These are phyloP conservation scores for Cordyceps sp. DNA, from an alignment of 2,329 filamentous ascomycete species.

Conservation along the genomic window DNA sequence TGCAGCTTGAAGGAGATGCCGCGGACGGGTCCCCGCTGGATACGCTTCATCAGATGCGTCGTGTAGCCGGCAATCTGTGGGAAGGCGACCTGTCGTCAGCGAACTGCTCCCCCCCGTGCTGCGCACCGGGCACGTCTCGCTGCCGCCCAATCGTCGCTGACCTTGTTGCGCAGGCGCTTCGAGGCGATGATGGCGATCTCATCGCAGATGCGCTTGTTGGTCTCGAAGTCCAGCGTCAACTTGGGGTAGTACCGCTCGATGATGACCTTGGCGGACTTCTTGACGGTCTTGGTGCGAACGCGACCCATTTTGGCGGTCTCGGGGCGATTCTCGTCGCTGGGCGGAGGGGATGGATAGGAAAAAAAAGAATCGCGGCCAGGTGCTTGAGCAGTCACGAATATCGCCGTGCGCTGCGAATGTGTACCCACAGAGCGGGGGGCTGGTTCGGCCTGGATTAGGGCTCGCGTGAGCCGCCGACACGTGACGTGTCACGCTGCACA, in stretches of 20 bases:
- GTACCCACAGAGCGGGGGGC: too few relatives aligned
- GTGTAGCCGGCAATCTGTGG: slow-evolving; percentile 93
- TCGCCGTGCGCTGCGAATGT: too few relatives aligned
- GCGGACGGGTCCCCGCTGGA: slow-evolving; percentile 96
- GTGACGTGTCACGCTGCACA: too few relatives aligned
- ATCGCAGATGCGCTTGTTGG: slow-evolving; percentile 99
- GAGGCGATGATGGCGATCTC: slow-evolving; percentile 98
- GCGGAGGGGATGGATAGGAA: not conserved
- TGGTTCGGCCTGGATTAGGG: too few relatives aligned
- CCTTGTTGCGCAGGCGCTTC: slow-evolving; percentile 99
- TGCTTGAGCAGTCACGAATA: too few relatives aligned
- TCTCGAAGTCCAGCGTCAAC: slow-evolving; percentile 99
- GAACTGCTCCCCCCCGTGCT: not conserved
- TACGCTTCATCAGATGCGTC: slow-evolving; percentile 99
- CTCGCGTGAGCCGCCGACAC: too few relatives aligned
- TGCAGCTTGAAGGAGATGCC: slow-evolving; percentile 99
- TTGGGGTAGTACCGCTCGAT: slow-evolving; percentile 98
- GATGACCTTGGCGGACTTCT: slow-evolving; percentile 93
- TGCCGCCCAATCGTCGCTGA: too few relatives aligned
- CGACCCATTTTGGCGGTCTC: slow-evolving; percentile 50
- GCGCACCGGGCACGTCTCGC: too few relatives aligned
- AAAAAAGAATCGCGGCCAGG: too few relatives aligned
- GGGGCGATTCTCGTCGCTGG: slow-evolving; percentile 11
- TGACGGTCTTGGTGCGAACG: slow-evolving; percentile 54
- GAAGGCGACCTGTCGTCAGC: slow-evolving; percentile 5